phyloP scores from a whole-genome alignment of 2,329 filamentous ascomycete species.

The Sporothrix humicola region DNA sequence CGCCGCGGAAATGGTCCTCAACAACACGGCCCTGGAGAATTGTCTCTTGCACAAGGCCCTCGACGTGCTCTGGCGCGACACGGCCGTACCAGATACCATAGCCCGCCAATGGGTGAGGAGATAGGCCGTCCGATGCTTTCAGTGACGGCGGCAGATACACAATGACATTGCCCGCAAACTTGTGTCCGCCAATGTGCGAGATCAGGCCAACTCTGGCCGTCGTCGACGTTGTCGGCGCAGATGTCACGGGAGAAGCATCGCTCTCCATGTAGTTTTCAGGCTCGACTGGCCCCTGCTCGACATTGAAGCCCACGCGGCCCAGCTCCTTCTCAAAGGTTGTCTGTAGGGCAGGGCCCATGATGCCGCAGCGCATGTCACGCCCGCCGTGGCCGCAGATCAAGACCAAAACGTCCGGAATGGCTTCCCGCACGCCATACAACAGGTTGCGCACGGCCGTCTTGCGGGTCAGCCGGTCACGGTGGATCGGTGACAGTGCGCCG shows the following conservation, averaged over 20 bases:
- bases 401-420: constrained; percentile 71
- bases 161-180: constrained; percentile 84
- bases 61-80: constrained; percentile 75
- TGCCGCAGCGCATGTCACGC: constrained; percentile 80
- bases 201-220: constrained; percentile 71
- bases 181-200: constrained; percentile 83
- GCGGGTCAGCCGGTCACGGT: constrained; percentile 57
- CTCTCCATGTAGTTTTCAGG: constrained; percentile 40
- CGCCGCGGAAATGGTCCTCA: constrained; percentile 73
- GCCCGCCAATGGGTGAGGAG: constrained; percentile 66
- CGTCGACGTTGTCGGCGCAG: not conserved
- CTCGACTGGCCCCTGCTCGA: constrained; percentile 55
- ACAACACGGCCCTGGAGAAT: constrained; percentile 70
- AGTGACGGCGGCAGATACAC: constrained; percentile 71
- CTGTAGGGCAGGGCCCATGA: constrained; percentile 75
- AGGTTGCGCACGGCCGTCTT: constrained; percentile 59
- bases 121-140: constrained; percentile 48
- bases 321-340: constrained; percentile 71
- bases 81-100: constrained; percentile 83
- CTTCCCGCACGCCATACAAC: constrained; percentile 62
- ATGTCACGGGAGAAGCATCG: not conserved
- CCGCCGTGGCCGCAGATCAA: constrained; percentile 87
- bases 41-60: constrained; percentile 76
- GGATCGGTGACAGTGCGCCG: constrained; percentile 59
- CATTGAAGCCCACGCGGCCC: constrained; percentile 53